Evolutionary conservation across 2,329 filamentous ascomycete species (phyloP).

Genomic region (Aspergillus novofumigatus): DNA sequence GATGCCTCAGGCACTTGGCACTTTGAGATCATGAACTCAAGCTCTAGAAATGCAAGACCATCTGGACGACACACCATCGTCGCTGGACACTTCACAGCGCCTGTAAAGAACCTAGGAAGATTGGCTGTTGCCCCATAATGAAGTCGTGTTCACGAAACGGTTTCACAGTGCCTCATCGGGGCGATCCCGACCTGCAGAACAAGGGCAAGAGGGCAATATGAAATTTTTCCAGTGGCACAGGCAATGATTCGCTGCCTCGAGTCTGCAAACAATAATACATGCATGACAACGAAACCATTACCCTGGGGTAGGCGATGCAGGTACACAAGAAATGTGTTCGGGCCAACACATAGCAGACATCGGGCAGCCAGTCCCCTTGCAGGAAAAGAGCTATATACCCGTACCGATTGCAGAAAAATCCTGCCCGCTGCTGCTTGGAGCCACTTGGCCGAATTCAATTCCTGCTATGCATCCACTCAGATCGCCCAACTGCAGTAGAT

Average conservation of each 20-base stretch:
- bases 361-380: constrained; percentile 1
- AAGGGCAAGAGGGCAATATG: neutral
- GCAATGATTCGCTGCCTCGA: constrained; percentile 1
- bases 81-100: no score
- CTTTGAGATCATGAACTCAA: no score
- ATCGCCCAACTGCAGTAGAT: neutral
- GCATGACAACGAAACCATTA: neutral
- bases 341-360: neutral
- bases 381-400: neutral
- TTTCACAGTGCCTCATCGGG: neutral
- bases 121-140: neutral
- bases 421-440: constrained; percentile 1
- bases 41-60: no score
- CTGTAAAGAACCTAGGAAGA: neutral
- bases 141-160: neutral
- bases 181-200: neutral
- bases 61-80: no score
- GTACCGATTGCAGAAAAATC: neutral
- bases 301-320: neutral
- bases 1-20: neutral
- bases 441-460: constrained; percentile 10
- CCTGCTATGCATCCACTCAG: constrained; percentile 6
- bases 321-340: neutral
- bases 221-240: neutral
- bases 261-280: neutral